Evolutionary conservation across 495 filamentous ascomycete species (phyloP).

Genomic region (Aspergillus indologenus): DNA sequence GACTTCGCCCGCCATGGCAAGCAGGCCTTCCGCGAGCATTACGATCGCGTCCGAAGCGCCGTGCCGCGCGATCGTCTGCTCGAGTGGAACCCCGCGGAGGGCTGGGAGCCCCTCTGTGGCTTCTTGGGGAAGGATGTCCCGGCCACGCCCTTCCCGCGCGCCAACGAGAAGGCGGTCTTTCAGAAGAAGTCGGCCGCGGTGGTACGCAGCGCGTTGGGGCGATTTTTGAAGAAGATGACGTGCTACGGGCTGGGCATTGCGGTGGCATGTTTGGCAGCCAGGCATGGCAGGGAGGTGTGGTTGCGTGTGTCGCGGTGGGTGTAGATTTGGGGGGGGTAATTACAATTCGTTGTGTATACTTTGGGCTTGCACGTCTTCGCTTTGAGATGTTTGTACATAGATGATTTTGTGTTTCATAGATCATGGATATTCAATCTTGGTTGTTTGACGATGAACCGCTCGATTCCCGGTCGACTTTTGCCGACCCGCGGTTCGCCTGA

Average conservation of each 20-base stretch:
- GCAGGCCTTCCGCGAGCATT: constrained; percentile 26
- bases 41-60: constrained; percentile 22
- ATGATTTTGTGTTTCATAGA: too few relatives aligned
- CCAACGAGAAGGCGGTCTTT: constrained; percentile 10
- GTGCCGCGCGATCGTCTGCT: constrained; percentile 20
- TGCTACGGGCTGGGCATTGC: not conserved
- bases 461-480: not conserved
- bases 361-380: too few relatives aligned
- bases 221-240: not conserved
- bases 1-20: constrained; percentile 27
- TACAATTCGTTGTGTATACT: not conserved
- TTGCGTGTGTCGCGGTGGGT: too few relatives aligned
- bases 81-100: constrained; percentile 32
- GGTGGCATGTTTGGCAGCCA: not conserved
- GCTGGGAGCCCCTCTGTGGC: constrained; percentile 41
- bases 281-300: not conserved
- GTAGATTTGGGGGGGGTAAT: too few relatives aligned
- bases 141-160: constrained; percentile 14
- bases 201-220: not conserved
- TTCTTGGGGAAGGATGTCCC: constrained; percentile 30
- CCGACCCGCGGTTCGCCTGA: too few relatives aligned
- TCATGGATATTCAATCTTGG: not conserved
- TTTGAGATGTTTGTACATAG: too few relatives aligned
- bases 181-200: constrained; percentile 2
- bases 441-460: not conserved